phyloP scores from a whole-genome alignment of 768 basidiomycete genomes.

The Boletus subparvulus region DNA sequence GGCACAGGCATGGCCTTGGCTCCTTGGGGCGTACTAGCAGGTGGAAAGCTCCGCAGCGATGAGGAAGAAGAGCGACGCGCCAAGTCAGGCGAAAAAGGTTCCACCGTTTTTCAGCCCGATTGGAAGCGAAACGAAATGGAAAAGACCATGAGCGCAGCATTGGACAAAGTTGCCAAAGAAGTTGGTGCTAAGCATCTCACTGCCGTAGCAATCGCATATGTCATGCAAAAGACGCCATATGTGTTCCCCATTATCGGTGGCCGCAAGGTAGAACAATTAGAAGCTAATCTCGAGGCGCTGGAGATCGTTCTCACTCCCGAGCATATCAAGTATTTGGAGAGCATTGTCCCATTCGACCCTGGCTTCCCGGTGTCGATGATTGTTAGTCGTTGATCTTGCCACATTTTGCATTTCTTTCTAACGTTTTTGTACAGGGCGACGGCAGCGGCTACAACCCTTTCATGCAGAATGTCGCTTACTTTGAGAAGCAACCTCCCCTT shows the following conservation, averaged over 20 bases:
- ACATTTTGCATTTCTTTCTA: no score
- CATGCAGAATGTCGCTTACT: slow-evolving; percentile 11
- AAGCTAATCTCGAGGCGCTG: slow-evolving; percentile 43
- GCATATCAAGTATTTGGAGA: slow-evolving; percentile 41
- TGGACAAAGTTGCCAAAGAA: slow-evolving; percentile 42
- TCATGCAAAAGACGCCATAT: slow-evolving; percentile 47
- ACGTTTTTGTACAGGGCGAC: slow-evolving; percentile 23
- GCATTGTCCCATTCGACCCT: slow-evolving; percentile 33
- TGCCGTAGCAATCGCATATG: slow-evolving; percentile 43
- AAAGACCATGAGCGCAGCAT: slow-evolving; percentile 31
- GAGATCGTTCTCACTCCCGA: slow-evolving; percentile 38
- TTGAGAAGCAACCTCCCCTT: slow-evolving; percentile 20
- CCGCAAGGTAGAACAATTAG: slow-evolving; percentile 45
- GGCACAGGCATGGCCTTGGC: slow-evolving; percentile 33
- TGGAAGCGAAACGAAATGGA: slow-evolving; percentile 39
- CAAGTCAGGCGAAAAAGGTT: slow-evolving; percentile 39
- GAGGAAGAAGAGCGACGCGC: slow-evolving; percentile 27
- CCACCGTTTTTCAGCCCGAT: slow-evolving; percentile 13
- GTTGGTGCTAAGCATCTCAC: slow-evolving; percentile 38
- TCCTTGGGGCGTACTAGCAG: slow-evolving; percentile 37
- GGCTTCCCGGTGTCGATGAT: slow-evolving; percentile 39
- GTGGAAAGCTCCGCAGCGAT: slow-evolving; percentile 29
- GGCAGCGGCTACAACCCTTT: slow-evolving; percentile 18
- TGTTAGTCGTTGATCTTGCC: slow-evolving; percentile 22
- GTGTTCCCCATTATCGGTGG: slow-evolving; percentile 46